phyloP scores from a whole-genome alignment of 2,329 filamentous ascomycete species.

The Allantophomopsis cytisporea region DNA sequence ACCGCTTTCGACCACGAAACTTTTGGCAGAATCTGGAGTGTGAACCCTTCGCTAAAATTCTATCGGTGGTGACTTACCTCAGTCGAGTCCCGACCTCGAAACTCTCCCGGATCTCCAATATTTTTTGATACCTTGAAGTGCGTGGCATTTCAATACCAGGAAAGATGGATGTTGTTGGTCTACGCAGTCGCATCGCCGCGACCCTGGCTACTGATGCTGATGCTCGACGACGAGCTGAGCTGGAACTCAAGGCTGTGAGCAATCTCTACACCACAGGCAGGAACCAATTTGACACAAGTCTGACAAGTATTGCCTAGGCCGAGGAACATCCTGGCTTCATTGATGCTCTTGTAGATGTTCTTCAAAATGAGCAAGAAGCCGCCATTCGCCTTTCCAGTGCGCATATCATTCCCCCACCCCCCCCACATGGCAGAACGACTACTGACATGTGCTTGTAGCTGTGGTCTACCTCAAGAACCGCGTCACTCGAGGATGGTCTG shows the following conservation, averaged over 20 bases:
- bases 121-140: no score
- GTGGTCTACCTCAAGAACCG: constrained; percentile 98
- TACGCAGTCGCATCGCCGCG: constrained; percentile 65
- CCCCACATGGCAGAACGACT: constrained; percentile 16
- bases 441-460: constrained; percentile 35
- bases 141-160: no score
- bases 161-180: constrained; percentile 58
- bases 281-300: not conserved
- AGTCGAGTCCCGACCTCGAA: no score
- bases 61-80: no score
- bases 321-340: constrained; percentile 84
- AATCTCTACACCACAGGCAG: constrained; percentile 2
- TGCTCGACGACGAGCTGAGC: constrained; percentile 62
- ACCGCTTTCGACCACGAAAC: no score
- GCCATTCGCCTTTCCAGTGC: constrained; percentile 81
- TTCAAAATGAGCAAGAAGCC: constrained; percentile 77
- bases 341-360: constrained; percentile 78
- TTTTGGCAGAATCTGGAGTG: no score
- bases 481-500: constrained; percentile 83
- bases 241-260: constrained; percentile 68
- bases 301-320: constrained; percentile 40
- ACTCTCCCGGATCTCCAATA: no score
- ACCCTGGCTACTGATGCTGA: constrained; percentile 66
- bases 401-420: constrained; percentile 21
- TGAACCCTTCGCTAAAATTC: no score